Percentiles rank a stretch among this genome's conserved stretches.
These are phyloP conservation scores for Boletus insuetus DNA, from an alignment of 768 basidiomycete species.

Conservation along the genomic window DNA sequence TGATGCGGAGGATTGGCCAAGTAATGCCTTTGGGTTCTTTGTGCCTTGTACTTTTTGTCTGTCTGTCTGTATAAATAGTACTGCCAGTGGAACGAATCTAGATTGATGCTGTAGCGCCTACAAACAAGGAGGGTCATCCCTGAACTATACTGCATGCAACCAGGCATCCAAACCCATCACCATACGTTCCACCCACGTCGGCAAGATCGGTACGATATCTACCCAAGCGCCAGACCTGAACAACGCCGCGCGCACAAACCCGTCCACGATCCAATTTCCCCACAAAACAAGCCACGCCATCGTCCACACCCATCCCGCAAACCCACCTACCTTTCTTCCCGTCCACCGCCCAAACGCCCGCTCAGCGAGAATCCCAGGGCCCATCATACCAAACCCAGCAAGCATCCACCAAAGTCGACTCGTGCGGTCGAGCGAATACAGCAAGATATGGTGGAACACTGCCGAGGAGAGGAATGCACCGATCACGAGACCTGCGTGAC, in stretches of 20 bases:
- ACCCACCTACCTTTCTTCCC: not conserved
- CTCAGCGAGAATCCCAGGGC: not conserved
- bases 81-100: too few relatives aligned
- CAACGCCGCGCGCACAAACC: not conserved
- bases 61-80: too few relatives aligned
- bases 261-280: not conserved
- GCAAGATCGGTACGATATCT: not conserved
- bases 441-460: not conserved
- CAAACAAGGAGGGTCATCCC: too few relatives aligned
- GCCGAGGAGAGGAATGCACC: not conserved
- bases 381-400: not conserved
- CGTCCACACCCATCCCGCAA: not conserved
- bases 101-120: too few relatives aligned
- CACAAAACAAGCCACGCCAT: not conserved
- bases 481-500: not conserved
- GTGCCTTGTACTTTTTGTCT: not conserved
- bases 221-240: not conserved
- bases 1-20: not conserved
- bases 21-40: not conserved
- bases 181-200: not conserved
- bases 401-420: not conserved
- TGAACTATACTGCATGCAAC: not conserved
- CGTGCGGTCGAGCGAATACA: not conserved
- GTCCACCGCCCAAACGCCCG: not conserved
- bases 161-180: not conserved